Evolutionary conservation across 2,329 filamentous ascomycete species (phyloP).

Genomic region (Ascocoryne sarcoides): DNA sequence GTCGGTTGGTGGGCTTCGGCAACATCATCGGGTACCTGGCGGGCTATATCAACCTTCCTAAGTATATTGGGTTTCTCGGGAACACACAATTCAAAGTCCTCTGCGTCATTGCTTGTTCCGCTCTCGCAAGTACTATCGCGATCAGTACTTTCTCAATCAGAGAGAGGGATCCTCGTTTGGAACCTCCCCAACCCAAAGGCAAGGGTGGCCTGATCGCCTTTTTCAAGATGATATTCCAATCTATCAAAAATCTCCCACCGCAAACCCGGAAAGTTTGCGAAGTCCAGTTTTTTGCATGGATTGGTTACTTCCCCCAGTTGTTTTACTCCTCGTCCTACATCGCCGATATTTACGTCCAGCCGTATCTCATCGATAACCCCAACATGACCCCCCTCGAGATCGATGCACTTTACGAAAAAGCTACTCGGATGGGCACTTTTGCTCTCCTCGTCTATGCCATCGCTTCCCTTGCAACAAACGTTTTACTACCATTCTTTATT

Average conservation of each 20-base stretch:
- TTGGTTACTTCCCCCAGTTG: conserved; percentile 91
- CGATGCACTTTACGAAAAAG: conserved; percentile 71
- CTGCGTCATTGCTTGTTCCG: conserved; percentile 72
- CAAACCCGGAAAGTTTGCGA: conserved; percentile 77
- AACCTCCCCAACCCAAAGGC: conserved; percentile 51
- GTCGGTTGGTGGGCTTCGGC: conserved; percentile 74
- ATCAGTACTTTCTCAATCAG: conserved; percentile 61
- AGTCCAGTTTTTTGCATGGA: conserved; percentile 81
- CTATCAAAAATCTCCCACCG: conserved; percentile 68
- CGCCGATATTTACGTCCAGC: conserved; percentile 85
- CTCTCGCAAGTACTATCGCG: conserved; percentile 58
- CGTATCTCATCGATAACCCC: conserved; percentile 67
- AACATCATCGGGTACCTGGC: conserved; percentile 88
- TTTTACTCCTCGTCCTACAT: conserved; percentile 95
- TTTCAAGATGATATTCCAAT: conserved; percentile 68
- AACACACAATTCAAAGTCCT: conserved; percentile 89
- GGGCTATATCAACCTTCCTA: conserved; percentile 73
- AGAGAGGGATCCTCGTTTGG: conserved; percentile 72
- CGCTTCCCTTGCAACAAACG: conserved; percentile 71
- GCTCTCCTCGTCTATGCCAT: conserved; percentile 83
- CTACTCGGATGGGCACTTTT: conserved; percentile 80
- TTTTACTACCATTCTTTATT: conserved; percentile 78
- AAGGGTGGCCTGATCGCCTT: conserved; percentile 65
- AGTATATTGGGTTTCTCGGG: conserved; percentile 69
- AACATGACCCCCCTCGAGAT: conserved; percentile 69